A percentile compares a stretch with the other conserved stretches of the same genome.
Evolutionary conservation across 306 rosid genomes (phyloP).

Genomic region (Hippophae rhamnoides): DNA sequence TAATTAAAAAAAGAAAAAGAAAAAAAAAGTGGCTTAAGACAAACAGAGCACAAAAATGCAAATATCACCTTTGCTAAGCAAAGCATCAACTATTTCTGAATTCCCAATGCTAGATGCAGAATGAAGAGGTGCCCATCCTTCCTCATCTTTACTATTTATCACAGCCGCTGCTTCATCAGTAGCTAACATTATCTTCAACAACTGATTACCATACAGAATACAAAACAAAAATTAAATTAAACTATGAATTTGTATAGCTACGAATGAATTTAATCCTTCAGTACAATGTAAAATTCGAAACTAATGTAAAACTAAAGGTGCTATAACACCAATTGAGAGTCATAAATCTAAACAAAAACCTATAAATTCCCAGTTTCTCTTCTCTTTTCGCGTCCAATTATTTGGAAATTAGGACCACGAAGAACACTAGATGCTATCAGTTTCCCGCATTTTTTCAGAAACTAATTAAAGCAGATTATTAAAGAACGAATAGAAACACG

Average conservation of each 20-base stretch:
- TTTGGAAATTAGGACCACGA: too few relatives aligned
- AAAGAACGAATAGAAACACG: slow-evolving; percentile 1
- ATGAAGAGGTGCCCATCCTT: slow-evolving; percentile 92
- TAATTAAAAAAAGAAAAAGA: background rate
- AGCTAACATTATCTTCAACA: slow-evolving; percentile 44
- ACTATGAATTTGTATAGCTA: background rate
- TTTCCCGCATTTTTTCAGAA: background rate
- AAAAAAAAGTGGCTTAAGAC: background rate
- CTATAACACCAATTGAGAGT: background rate
- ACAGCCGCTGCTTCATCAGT: slow-evolving; percentile 37
- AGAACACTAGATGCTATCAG: too few relatives aligned
- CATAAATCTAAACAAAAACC: background rate
- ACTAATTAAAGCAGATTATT: background rate
- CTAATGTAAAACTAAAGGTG: background rate
- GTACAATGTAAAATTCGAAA: background rate
- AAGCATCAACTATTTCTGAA: slow-evolving; percentile 40
- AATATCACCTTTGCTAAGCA: slow-evolving; percentile 46
- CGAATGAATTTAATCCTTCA: background rate
- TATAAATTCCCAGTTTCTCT: background rate
- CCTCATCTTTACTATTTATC: slow-evolving; percentile 70
- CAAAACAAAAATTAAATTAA: background rate
- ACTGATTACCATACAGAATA: slow-evolving; percentile 23
- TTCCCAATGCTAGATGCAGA: slow-evolving; percentile 83
- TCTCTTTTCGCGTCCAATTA: background rate
- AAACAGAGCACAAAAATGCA: background rate